Base-by-base conservation (phyloP, 192 early-diverging fungal genomes). In the Backusella macrospora region DNA sequence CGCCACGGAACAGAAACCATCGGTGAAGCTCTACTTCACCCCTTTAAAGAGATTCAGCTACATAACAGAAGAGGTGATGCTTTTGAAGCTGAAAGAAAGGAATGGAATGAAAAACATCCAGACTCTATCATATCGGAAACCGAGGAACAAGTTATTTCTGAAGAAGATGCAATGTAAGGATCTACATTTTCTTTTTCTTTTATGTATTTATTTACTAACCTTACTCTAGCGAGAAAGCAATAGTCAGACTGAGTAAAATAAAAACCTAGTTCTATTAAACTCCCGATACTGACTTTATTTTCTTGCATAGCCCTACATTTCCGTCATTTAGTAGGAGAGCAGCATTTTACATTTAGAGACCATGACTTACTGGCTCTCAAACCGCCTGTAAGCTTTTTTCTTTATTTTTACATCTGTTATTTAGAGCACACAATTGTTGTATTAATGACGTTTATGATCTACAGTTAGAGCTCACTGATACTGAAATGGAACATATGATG, bases 1-100 rank as follows among this genome's bases (percentile, higher is more conserved):
- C 12, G 67, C 21, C 79, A 76, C 37, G 79, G 79, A 39, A 63
- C 70, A 15, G 79, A 80, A 67, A 80, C 79, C 0, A 66, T 73
- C 74, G 79, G 79, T 73, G 79, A 80, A 40, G 64, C 76, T 21
- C 16, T 80, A 4, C 46, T 74, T 9, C 65, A 80, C 62, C 79
- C 79, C 34, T 15, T 76, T 4, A 68, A 73, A 43, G 69, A 80
- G 46, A 26, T 73, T 6, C 65, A 73, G 4, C 26, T 73, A 2
- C 75, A 76, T 62, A 71, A 66, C 12, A 52, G 37, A n/a, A 71
- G 79, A 39, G 3, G 72, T 7, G 14, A 72, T n/a, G 65, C 29
- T 15, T 80, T 68, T 44, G 52, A 80, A 42, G 21, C 43, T 29
- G 78, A 79, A n/a, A 38, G 67, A 37, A 74, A 75, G 10, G 64